Percentiles rank a stretch among this genome's conserved stretches.
Conservation (phyloP, 257 asterid species). For the Solanum gracilifrons region DNA sequence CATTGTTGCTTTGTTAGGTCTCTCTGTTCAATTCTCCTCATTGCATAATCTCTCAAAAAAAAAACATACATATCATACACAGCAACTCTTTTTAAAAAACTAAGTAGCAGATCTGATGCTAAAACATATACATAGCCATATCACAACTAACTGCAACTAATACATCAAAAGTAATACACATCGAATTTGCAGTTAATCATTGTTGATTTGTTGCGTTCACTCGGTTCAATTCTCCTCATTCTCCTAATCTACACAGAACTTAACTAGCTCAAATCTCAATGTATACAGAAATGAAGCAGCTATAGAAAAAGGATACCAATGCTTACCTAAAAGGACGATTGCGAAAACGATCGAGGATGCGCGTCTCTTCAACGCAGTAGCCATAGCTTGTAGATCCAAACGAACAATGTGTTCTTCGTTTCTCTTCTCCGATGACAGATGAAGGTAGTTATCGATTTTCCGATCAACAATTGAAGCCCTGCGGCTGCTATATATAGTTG, state of each 20-base stretch:
- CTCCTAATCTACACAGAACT: not conserved
- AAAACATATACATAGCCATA: not conserved
- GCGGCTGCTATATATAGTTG: not conserved
- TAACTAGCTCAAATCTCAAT: not conserved
- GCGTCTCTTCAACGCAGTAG: constrained; percentile 42
- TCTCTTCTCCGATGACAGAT: not conserved
- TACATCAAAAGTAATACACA: not conserved
- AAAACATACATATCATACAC: not conserved
- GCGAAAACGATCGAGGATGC: constrained; percentile 33
- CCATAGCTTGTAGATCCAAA: constrained; percentile 25
- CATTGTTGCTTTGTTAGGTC: not conserved
- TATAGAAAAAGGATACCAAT: not conserved
- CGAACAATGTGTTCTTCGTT: not conserved
- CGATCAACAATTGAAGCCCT: not conserved
- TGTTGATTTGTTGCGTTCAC: not conserved
- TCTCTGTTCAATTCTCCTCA: not conserved
- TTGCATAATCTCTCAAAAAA: not conserved
- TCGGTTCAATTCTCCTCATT: not conserved
- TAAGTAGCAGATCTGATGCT: not conserved
- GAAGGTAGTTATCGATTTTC: too few species aligned
- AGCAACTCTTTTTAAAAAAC: not conserved
- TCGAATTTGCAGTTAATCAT: not conserved
- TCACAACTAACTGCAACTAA: not conserved
- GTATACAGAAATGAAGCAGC: not conserved
- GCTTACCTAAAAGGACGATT: constrained; percentile 48